These are phyloP conservation scores for Naganishia cerealis DNA, from an alignment of 1,284 basidiomycete genomes.

Conservation along the genomic window DNA sequence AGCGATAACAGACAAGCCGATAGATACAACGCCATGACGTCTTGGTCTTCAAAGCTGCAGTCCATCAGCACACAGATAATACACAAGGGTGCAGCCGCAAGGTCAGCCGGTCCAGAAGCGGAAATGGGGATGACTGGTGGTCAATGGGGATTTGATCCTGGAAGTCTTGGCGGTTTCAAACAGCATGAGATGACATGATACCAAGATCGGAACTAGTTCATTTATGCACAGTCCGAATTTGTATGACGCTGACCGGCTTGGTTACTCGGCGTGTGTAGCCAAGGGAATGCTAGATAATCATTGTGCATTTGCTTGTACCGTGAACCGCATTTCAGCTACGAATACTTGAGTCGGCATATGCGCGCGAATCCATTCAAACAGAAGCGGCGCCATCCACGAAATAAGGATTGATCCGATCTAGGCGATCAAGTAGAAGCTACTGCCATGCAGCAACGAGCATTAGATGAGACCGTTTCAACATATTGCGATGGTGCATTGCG, in stretches of 20 bases:
- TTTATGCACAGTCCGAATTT: not conserved
- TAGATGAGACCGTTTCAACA: too few relatives aligned
- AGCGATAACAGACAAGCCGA: slow-evolving; percentile 29
- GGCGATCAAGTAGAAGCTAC: too few relatives aligned
- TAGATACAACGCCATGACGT: slow-evolving; percentile 34
- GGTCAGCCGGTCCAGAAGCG: slow-evolving; percentile 4
- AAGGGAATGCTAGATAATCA: not conserved
- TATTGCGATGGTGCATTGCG: too few relatives aligned
- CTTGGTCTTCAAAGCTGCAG: slow-evolving; percentile 32
- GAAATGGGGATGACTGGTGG: slow-evolving; percentile 11
- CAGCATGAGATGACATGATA: slow-evolving; percentile 6
- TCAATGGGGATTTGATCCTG: slow-evolving; percentile 7
- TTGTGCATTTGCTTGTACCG: not conserved
- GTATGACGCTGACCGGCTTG: not conserved
- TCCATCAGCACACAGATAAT: slow-evolving; percentile 27
- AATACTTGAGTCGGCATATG: too few relatives aligned
- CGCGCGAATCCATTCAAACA: too few relatives aligned
- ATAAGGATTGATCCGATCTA: too few relatives aligned
- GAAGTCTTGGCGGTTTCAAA: not conserved
- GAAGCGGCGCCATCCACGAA: too few relatives aligned
- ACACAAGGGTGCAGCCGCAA: slow-evolving; percentile 21
- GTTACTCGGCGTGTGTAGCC: not conserved
- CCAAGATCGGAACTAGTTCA: too few relatives aligned
- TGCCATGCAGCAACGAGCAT: too few relatives aligned
- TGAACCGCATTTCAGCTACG: too few relatives aligned